Base-by-base conservation (phyloP, 768 basidiomycete genomes). In the Suillus alpinus region DNA sequence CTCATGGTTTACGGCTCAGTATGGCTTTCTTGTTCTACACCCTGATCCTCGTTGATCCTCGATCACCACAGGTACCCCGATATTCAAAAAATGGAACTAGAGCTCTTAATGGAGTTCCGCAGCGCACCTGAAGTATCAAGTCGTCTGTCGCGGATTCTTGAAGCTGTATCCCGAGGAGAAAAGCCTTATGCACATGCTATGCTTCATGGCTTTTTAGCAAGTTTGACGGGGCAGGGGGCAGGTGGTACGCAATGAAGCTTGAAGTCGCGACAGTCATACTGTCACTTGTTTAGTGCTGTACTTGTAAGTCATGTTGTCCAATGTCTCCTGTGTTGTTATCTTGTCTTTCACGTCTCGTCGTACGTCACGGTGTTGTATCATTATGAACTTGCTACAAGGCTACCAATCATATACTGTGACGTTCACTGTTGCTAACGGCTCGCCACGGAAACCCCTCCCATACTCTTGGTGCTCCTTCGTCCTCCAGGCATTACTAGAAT, bases 1-100 rank as follows among this genome's bases (percentile, higher is more conserved):
- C 34, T 71, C 71, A 4, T 70, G 64, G 63, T 75, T 73, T 56
- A 75, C 71, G 8, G 56, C 71, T 18, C 66, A 69, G 73, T 75
- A 58, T 13, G 14, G 4, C 2, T 5, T 10, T 20, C 44, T 6
- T n/a, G 4, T 23, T 18, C 23, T n/a, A 31, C 18, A 31, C 18
- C 31, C 6, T 5, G 4, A 2, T 8, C n/a, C 46, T 63, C 37
- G 63, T 13, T 23, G 26, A 44, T 4, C 40, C 13, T 31, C 10
- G 29, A 52, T 23, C 4, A 32, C 52, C 44, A 50, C 26, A 71
- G 69, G 57, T 61, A 71, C 18, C 46, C 57, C 7, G 60, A 60
- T 1, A 61, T 71, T 57, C 67, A n/a, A 34, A 18, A 59, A 18
- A 49, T 56, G 50, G 29, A 50, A 31, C 29, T 50, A 50, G 29